Evolutionary conservation across 441 rosid genomes (phyloP).

Genomic region (Eutrema salsugineum): DNA sequence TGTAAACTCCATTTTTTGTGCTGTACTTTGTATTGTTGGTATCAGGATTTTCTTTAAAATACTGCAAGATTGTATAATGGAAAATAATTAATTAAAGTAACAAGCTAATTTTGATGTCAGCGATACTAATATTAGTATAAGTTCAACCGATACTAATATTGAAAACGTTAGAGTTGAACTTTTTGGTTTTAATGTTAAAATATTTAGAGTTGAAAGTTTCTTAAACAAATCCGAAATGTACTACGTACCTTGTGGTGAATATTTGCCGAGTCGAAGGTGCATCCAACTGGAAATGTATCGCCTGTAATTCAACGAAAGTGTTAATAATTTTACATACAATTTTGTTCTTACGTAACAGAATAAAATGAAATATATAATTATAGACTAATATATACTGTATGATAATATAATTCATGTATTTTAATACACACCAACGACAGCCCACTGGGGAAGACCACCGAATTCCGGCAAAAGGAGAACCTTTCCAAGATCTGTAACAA

Average conservation of each 20-base stretch:
- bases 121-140: too few species aligned
- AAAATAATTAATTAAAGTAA: not conserved
- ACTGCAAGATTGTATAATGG: slow-evolving; percentile 26
- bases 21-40: slow-evolving; percentile 40
- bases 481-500: slow-evolving; percentile 52
- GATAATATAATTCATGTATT: not conserved
- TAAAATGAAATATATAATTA: not conserved
- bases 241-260: slow-evolving; percentile 69
- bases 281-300: slow-evolving; percentile 63
- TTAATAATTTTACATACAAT: not conserved
- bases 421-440: slow-evolving; percentile 48
- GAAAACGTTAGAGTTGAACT: not conserved
- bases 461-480: slow-evolving; percentile 50
- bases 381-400: not conserved
- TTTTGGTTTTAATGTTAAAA: too few species aligned
- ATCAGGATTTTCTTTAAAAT: slow-evolving; percentile 51
- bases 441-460: slow-evolving; percentile 66
- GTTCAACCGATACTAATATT: too few species aligned
- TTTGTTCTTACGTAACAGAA: not conserved
- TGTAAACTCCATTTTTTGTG: slow-evolving; percentile 48
- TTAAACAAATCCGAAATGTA: too few species aligned
- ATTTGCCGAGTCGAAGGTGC: slow-evolving; percentile 47
- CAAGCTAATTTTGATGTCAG: not conserved
- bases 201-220: too few species aligned
- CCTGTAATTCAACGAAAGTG: slow-evolving; percentile 28